Base-by-base conservation (phyloP, 768 basidiomycete genomes). In the Tricholoma sp. region DNA sequence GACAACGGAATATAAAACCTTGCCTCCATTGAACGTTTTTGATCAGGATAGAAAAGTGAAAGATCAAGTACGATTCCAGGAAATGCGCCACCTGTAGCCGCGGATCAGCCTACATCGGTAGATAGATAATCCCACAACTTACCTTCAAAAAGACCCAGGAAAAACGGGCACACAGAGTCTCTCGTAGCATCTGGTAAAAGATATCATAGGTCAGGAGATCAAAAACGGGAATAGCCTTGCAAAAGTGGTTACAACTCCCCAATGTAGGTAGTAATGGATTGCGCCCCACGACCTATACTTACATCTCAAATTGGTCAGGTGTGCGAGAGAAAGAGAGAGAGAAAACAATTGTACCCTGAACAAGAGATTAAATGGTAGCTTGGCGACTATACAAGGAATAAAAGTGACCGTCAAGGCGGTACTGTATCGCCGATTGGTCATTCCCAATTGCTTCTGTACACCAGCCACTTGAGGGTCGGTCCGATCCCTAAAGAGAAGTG, bases 181-280 rank as follows among this genome's bases (percentile, higher is more conserved):
- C 4, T 57, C 29, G 57, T 80, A 81, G 50, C 58, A 28, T 87
- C 83, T 66, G 29, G 8, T n/a, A n/a, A n/a, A n/a, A n/a, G n/a
- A n/a, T n/a, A n/a, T 29, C 13, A 29, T 8, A 15, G 56, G 4
- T 17, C 18, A 24, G 17, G 24, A 18, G 33, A 8, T 20, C 6
- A 18, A 17, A 39, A 4, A 39, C 45, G 13, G 44, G 48, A 29
- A 57, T 61, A 51, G 78, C 84, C 85, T 76, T 88, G 86, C 47
- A 82, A 70, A 6, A n/a, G 82, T 75, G 8, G 80, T 77, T 10
- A 84, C 77, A n/a, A 87, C 47, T 15, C 88, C 88, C 87, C 88
- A 90, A 1, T 81, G 61, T 0, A 79, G 75, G n/a, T n/a, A n/a
- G n/a, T n/a, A n/a, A n/a, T n/a, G n/a, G n/a, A n/a, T n/a, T n/a